phyloP scores from a whole-genome alignment of 2,329 filamentous ascomycete genomes.

The Ophiostoma australiae region DNA sequence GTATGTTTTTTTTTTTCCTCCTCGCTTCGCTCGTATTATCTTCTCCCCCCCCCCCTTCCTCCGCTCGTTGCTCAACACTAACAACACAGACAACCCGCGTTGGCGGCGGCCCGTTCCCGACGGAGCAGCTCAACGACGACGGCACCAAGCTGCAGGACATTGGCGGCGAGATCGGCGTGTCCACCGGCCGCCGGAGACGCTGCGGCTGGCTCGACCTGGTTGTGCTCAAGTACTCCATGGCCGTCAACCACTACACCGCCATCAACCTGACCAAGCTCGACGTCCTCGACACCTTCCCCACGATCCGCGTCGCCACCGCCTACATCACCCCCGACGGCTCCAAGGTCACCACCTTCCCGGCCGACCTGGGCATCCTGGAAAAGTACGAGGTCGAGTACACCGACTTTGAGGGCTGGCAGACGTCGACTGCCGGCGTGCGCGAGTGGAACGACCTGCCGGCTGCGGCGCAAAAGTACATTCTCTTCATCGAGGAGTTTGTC shows the following conservation, averaged over 20 bases:
- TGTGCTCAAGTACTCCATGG: conserved; percentile 56
- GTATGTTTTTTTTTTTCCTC: conserved; percentile 15
- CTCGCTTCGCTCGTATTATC: no score
- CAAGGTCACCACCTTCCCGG: conserved; percentile 58
- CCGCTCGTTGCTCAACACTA: background rate
- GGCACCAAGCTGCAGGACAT: conserved; percentile 39
- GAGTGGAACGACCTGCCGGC: conserved; percentile 59
- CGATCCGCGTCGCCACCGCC: conserved; percentile 67
- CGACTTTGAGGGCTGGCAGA: conserved; percentile 65
- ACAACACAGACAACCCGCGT: conserved; percentile 48
- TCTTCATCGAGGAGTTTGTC: conserved; percentile 60
- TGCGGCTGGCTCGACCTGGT: conserved; percentile 60
- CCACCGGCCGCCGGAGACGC: conserved; percentile 54
- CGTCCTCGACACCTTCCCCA: conserved; percentile 67
- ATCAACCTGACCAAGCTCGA: conserved; percentile 62
- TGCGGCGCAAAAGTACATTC: conserved; percentile 60
- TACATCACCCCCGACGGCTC: conserved; percentile 54
- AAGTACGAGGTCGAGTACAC: conserved; percentile 61
- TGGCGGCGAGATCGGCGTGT: conserved; percentile 32
- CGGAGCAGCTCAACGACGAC: conserved; percentile 45
- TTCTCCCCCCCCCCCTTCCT: no score
- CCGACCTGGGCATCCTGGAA: conserved; percentile 51
- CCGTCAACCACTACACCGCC: conserved; percentile 51
- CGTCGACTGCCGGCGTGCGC: conserved; percentile 55
- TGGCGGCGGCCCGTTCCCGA: conserved; percentile 56